Evolutionary conservation across 2,329 filamentous ascomycete genomes (phyloP).

Genomic region (Lachnellula subtilissima): DNA sequence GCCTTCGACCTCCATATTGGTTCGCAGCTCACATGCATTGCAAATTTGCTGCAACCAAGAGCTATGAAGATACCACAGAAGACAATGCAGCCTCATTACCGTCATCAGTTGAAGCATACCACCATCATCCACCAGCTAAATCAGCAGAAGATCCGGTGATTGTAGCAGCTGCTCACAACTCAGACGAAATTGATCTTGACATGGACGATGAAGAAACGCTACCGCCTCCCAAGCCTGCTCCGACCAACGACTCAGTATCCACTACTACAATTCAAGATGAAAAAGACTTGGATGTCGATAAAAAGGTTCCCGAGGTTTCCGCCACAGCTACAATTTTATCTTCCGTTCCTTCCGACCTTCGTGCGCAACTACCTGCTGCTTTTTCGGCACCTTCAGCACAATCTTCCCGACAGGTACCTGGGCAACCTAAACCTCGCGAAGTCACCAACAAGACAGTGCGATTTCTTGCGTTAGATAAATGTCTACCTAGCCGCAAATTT

Average conservation of each 20-base stretch:
- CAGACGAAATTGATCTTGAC: conserved; percentile 60
- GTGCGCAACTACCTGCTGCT: conserved; percentile 70
- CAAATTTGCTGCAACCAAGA: conserved; percentile 71
- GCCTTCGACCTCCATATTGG: conserved; percentile 80
- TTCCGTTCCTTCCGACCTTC: conserved; percentile 56
- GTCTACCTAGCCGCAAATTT: conserved; percentile 72
- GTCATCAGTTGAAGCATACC: neutral
- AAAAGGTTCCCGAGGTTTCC: neutral
- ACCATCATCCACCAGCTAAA: neutral
- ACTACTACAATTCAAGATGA: conserved; percentile 6
- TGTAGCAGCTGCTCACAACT: conserved; percentile 41
- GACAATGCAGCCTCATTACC: conserved; percentile 3
- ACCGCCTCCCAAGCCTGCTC: conserved; percentile 18
- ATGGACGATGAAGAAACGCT: conserved; percentile 19
- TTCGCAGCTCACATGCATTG: conserved; percentile 91
- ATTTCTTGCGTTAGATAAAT: conserved; percentile 92
- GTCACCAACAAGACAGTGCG: conserved; percentile 76
- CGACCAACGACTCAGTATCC: neutral
- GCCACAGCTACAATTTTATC: conserved; percentile 4
- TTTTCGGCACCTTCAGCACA: conserved; percentile 52
- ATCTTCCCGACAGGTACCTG: conserved; percentile 38
- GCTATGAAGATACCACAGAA: conserved; percentile 37
- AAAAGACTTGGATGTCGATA: conserved; percentile 8
- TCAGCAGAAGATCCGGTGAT: neutral
- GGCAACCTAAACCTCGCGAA: conserved; percentile 60